Evolutionary conservation across 1,284 basidiomycete species (phyloP), one percentile per base, ranked within the genome.

Genomic region (Irpex sp.): DNA sequence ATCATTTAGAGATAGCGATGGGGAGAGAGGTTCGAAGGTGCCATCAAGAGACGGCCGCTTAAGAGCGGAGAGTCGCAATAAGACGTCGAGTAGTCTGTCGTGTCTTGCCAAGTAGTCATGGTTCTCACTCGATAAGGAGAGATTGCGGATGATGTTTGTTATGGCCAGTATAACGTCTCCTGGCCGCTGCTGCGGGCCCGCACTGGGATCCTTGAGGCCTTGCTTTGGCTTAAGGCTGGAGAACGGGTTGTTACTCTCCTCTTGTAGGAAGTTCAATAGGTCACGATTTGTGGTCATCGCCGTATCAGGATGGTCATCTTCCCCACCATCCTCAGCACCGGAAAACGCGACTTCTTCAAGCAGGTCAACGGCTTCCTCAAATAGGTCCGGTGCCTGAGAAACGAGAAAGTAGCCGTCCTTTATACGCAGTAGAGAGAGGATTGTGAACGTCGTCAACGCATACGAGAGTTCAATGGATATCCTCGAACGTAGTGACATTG

Each of bases 401-500:
- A 98, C 85, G 0, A 91, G 88, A 72, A 97, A 89, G 1, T 85
- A 78, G 61, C 83, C 78, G 57, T 82, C 77, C 69, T 84, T 70
- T 78, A 55, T 85, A 34, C 86, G 84, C 83, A 92, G 86, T 4
- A 91, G 88, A 3, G 91, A 91, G 62, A 99, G 79, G 71, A 98
- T 81, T n/a, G 89, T 89, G 67, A 98, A 82, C 1, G 93, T 93
- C 31, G 95, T 95, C 68, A 99, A 78, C 3, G 92, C 94, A 74
- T 97, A 98, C 3, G 94, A 89, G 52, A 97, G 78, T 73, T 99
- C 96, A 52, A 84, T 82, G 2, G 89, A 85, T 49, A 98, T 77
- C 47, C 96, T 82, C 40, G 93, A 97, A 47, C 95, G 89, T 59
- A 99, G 77, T 37, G 93, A 94, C 89, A 99, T 90, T 47, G 89